phyloP scores from a whole-genome alignment of 176 grass and related monocot species.

The Oryza glaberrima region DNA sequence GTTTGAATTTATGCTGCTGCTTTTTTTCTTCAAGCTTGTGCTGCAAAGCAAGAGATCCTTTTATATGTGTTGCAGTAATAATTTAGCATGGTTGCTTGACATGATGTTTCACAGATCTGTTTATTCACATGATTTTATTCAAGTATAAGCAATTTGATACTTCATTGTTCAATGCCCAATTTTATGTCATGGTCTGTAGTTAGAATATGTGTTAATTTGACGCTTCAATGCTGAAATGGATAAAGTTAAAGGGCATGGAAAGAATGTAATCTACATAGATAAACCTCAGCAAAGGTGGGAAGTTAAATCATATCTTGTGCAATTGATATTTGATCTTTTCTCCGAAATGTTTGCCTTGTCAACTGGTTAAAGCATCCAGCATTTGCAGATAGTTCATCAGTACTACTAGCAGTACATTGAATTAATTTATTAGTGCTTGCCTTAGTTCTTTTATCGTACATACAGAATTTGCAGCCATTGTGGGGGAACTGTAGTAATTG shows the following conservation, averaged over 20 bases:
- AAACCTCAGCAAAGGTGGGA: no score
- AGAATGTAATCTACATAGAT: no score
- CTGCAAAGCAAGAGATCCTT: constrained; percentile 8
- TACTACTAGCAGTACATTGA: no score
- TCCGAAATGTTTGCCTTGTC: no score
- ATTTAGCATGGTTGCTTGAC: constrained; percentile 10
- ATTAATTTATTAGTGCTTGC: no score
- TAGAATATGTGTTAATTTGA: not conserved
- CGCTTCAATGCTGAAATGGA: not conserved
- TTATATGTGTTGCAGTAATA: constrained; percentile 9
- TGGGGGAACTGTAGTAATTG: no score
- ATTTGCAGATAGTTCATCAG: no score
- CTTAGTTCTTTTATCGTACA: no score
- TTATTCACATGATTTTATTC: not conserved
- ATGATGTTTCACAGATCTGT: not conserved
- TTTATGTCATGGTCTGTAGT: not conserved
- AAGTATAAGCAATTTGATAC: not conserved
- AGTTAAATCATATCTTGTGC: no score
- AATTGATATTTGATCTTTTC: no score
- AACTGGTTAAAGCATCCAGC: no score
- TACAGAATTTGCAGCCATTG: no score
- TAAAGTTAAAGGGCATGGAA: not conserved
- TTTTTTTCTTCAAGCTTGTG: not conserved
- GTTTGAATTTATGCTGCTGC: not conserved
- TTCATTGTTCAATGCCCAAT: not conserved